These are phyloP conservation scores for Yarrowia phangngaensis DNA, from an alignment of 805 yeast genomes.

Conservation along the genomic window DNA sequence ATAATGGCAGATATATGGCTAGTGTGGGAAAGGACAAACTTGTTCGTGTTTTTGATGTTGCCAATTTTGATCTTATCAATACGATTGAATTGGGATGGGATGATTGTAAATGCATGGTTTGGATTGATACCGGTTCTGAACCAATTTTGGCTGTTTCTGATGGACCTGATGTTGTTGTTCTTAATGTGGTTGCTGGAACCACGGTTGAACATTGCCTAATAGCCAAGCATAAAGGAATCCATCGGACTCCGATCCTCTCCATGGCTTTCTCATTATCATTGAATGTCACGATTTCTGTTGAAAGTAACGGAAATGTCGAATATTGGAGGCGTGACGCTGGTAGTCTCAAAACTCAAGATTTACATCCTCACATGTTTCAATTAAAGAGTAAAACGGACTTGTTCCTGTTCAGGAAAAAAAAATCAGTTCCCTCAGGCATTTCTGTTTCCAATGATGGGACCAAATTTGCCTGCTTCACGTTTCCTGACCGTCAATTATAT, in stretches of 20 bases:
- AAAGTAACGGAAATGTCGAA: conserved; percentile 40
- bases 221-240: neutral
- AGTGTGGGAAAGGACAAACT: conserved; percentile 32
- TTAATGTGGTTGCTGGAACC: conserved; percentile 2
- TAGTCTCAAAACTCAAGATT: conserved; percentile 28
- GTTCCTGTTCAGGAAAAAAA: conserved; percentile 40
- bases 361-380: conserved; percentile 37
- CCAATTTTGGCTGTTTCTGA: conserved; percentile 32
- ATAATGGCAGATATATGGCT: conserved; percentile 36
- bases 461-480: conserved; percentile 38
- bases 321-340: conserved; percentile 38
- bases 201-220: neutral
- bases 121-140: conserved; percentile 31
- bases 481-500: conserved; percentile 32
- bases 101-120: conserved; percentile 36
- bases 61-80: conserved; percentile 41
- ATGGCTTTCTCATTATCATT: conserved; percentile 33
- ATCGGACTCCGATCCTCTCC: neutral
- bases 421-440: conserved; percentile 34
- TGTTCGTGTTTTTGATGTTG: conserved; percentile 40
- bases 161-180: neutral
- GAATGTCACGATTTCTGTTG: conserved; percentile 37
- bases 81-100: conserved; percentile 36
- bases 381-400: conserved; percentile 44
- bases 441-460: conserved; percentile 36